phyloP scores from a whole-genome alignment of 108 stramenopile species.

The Bacterosira constricta region DNA sequence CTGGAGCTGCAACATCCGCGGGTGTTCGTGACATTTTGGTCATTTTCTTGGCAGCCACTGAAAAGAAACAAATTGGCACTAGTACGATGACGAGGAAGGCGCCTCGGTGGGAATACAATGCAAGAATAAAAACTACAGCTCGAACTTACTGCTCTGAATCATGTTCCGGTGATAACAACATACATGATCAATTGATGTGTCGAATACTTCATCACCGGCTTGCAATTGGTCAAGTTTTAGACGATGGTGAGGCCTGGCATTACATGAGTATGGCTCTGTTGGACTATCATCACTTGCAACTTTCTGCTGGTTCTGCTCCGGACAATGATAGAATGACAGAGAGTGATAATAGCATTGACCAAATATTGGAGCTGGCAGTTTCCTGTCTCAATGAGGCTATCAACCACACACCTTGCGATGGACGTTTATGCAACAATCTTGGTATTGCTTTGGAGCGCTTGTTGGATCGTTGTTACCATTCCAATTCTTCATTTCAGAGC shows the following conservation, averaged over 20 bases:
- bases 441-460: constrained; percentile 49
- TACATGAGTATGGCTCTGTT: constrained; percentile 66
- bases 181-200: constrained; percentile 35
- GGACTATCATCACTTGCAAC: constrained; percentile 25
- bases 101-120: constrained; percentile 36
- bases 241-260: constrained; percentile 74
- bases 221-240: constrained; percentile 43
- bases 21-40: constrained; percentile 78
- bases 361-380: constrained; percentile 27
- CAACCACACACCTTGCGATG: constrained; percentile 58
- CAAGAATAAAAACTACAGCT: constrained; percentile 36
- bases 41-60: constrained; percentile 40
- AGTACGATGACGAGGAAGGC: not conserved
- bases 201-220: constrained; percentile 56
- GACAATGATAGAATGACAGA: not conserved
- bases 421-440: constrained; percentile 65
- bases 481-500: not conserved
- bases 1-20: constrained; percentile 54
- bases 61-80: not conserved
- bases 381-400: constrained; percentile 44
- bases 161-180: not conserved
- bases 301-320: not conserved
- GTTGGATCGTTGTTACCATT: not conserved
- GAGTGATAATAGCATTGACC: too few species aligned
- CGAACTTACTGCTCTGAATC: constrained; percentile 24